Evolutionary conservation across 208 protist species (phyloP).

Genomic region (Zelonia costaricensis): DNA sequence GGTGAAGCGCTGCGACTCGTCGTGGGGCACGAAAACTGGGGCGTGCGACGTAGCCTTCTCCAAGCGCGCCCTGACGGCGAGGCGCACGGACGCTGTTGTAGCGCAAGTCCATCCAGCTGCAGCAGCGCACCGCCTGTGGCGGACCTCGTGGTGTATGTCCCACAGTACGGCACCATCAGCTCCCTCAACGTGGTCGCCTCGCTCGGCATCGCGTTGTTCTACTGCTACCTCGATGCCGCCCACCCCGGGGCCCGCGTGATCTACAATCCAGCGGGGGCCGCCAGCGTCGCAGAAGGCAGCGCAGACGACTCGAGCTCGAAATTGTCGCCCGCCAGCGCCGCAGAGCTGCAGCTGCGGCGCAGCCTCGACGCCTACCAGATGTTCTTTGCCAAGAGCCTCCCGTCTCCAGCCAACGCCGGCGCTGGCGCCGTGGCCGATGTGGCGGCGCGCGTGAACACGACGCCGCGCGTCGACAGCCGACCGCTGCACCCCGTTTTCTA

Average conservation of each 20-base stretch:
- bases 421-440: not conserved
- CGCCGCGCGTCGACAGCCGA: conserved; percentile 61
- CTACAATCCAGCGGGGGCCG: not conserved
- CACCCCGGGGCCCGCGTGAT: conserved; percentile 44
- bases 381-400: too few relatives aligned
- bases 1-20: conserved; percentile 38
- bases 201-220: conserved; percentile 85
- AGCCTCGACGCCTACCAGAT: too few relatives aligned
- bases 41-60: conserved; percentile 61
- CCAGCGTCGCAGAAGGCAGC: not conserved
- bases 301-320: not conserved
- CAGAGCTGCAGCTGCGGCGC: too few relatives aligned
- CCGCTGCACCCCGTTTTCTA: conserved; percentile 78
- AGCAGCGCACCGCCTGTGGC: conserved; percentile 3
- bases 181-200: conserved; percentile 90
- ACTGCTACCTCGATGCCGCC: conserved; percentile 60
- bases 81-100: too few relatives aligned
- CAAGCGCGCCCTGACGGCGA: conserved; percentile 1
- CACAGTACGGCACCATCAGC: conserved; percentile 91
- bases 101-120: too few relatives aligned
- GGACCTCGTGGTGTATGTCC: conserved; percentile 73
- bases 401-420: not conserved
- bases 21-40: conserved; percentile 86
- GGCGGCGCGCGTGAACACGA: conserved; percentile 17
- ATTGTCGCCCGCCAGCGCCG: too few relatives aligned